A percentile compares a stretch with the other conserved stretches of the same genome.
Conservation (phyloP, 805 yeast species). For the Candida sphagnicola region DNA sequence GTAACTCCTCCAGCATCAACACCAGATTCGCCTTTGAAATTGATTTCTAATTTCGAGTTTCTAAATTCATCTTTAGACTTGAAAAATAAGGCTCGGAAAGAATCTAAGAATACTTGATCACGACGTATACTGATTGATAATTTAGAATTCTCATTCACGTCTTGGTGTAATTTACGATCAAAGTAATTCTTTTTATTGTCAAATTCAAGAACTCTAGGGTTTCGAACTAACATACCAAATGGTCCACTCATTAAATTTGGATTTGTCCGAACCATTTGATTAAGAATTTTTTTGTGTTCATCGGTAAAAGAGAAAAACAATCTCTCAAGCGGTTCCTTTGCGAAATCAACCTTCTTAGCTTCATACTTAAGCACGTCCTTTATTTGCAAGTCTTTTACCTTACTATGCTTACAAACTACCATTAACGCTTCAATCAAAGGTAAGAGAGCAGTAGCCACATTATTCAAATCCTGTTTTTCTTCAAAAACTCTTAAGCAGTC, state of each 20-base stretch:
- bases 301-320: constrained; percentile 84
- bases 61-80: constrained; percentile 71
- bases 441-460: constrained; percentile 70
- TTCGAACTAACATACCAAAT: constrained; percentile 80
- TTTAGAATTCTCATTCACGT: constrained; percentile 41
- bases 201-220: constrained; percentile 87
- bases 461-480: constrained; percentile 44
- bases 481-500: constrained; percentile 64
- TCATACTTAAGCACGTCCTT: constrained; percentile 60
- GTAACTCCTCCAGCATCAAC: constrained; percentile 98
- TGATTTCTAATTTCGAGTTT: constrained; percentile 67
- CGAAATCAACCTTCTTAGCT: constrained; percentile 59
- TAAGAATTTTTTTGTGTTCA: constrained; percentile 80
- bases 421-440: constrained; percentile 89
- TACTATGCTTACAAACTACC: constrained; percentile 92
- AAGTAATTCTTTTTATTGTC: constrained; percentile 90
- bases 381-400: constrained; percentile 52
- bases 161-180: constrained; percentile 63
- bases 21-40: constrained; percentile 92
- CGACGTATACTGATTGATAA: constrained; percentile 70
- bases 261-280: constrained; percentile 86
- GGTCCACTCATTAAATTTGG: constrained; percentile 96
- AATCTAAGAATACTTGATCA: constrained; percentile 87
- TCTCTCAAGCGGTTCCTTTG: constrained; percentile 71
- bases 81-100: constrained; percentile 78